phyloP scores from a whole-genome alignment of 345 rosid species.

The Geranium rotundifolium region DNA sequence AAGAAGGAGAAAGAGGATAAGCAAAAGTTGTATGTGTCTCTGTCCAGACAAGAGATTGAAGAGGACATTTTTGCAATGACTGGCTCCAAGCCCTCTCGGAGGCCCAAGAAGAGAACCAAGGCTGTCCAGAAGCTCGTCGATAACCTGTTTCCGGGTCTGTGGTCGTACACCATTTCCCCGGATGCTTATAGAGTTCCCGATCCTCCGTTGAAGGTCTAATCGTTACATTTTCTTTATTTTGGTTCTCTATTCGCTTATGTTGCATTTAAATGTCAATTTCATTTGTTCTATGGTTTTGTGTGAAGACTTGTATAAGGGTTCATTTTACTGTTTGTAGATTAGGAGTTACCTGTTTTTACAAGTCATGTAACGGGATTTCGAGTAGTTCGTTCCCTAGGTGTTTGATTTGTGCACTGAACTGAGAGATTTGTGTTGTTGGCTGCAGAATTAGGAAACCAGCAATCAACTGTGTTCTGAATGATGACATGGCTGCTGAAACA shows the following conservation, averaged over 20 bases:
- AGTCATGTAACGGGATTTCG: not conserved
- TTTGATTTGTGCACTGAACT: not conserved
- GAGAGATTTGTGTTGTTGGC: not conserved
- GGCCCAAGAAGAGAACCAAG: conserved; percentile 67
- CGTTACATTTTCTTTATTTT: not conserved
- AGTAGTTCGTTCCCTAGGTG: not conserved
- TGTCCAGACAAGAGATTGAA: conserved; percentile 60
- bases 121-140: conserved; percentile 60
- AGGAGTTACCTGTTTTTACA: no score
- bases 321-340: no score
- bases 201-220: conserved; percentile 30
- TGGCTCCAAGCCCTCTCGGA: conserved; percentile 56
- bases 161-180: conserved; percentile 49
- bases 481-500: not conserved
- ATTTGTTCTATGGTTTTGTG: no score
- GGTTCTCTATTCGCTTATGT: not conserved
- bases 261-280: not conserved
- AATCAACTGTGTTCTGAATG: not conserved
- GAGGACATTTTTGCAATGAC: conserved; percentile 59
- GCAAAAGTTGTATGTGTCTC: conserved; percentile 42
- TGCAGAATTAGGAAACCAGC: not conserved
- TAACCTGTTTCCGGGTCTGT: conserved; percentile 58
- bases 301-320: no score
- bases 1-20: conserved; percentile 5
- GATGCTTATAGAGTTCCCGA: conserved; percentile 48